Evolutionary conservation across 2,329 filamentous ascomycete genomes (phyloP).

Genomic region (Aspergillus sp.): DNA sequence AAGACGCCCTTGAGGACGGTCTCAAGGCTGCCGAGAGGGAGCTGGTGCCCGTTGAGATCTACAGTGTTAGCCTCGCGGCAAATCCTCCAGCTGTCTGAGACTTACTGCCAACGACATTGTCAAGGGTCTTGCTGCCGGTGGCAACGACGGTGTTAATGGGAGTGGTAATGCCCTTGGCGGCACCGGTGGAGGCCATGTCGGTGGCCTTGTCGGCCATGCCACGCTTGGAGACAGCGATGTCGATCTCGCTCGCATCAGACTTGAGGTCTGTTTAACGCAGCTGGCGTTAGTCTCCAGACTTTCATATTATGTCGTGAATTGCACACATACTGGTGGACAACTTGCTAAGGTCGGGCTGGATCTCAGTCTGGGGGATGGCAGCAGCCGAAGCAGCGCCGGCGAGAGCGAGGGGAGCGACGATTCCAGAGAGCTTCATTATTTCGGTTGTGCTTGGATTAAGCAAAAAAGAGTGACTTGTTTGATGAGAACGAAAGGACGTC

Average conservation of each 20-base stretch:
- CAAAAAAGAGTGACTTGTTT: constrained; percentile 17
- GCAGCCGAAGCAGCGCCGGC: constrained; percentile 20
- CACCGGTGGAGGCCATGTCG: neutral
- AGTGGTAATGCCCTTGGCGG: neutral
- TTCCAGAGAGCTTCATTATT: constrained; percentile 30
- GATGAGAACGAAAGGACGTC: constrained; percentile 6
- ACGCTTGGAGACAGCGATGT: constrained; percentile 8
- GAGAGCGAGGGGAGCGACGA: constrained; percentile 22
- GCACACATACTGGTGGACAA: constrained; percentile 2
- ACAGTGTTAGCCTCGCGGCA: too few relatives aligned
- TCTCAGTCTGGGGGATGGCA: constrained; percentile 15
- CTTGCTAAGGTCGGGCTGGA: constrained; percentile 7
- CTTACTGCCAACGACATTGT: constrained; percentile 1
- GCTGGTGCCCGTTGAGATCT: too few relatives aligned
- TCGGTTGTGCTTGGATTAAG: constrained; percentile 5
- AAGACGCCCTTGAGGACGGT: neutral
- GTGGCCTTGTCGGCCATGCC: neutral
- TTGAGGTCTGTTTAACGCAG: too few relatives aligned
- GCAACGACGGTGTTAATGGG: constrained; percentile 1
- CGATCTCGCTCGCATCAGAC: too few relatives aligned
- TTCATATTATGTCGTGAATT: too few relatives aligned
- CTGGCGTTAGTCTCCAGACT: too few relatives aligned
- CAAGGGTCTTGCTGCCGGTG: constrained; percentile 2
- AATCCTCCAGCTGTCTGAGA: neutral
- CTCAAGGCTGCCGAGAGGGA: neutral